Evolutionary conservation across 441 rosid species (phyloP).

Genomic region (Arabidopsis lyrata): DNA sequence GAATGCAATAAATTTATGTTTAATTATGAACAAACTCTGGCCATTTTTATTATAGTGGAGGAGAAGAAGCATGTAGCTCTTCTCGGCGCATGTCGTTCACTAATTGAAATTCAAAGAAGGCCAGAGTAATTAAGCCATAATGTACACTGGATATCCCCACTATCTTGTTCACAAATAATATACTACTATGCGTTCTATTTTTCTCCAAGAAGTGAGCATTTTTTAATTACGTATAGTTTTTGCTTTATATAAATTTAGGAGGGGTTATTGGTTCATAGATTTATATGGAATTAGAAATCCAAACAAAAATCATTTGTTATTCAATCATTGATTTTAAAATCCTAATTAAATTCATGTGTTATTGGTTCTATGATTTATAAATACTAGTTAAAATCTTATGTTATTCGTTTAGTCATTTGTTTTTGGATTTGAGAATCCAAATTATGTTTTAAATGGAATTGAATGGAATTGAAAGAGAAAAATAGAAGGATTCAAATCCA

Average conservation of each 20-base stretch:
- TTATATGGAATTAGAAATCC: too few species aligned
- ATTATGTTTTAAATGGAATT: too few species aligned
- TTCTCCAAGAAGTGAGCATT: not conserved
- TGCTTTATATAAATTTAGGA: not conserved
- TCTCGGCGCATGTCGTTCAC: conserved; percentile 6
- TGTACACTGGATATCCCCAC: not conserved
- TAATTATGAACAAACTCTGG: conserved; percentile 7
- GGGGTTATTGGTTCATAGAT: too few species aligned
- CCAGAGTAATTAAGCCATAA: not conserved
- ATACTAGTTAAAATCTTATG: too few species aligned
- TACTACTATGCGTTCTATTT: not conserved
- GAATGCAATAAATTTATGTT: conserved; percentile 35
- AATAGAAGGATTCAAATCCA: too few species aligned
- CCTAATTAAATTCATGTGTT: too few species aligned
- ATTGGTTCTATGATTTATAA: too few species aligned
- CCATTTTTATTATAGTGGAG: conserved; percentile 18
- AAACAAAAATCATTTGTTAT: too few species aligned
- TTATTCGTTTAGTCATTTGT: too few species aligned
- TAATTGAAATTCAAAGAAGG: not conserved
- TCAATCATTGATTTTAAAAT: too few species aligned
- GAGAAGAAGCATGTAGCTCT: conserved; percentile 19
- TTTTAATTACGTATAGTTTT: not conserved
- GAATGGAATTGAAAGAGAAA: too few species aligned
- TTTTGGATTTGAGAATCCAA: too few species aligned
- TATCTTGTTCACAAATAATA: not conserved